Base-by-base conservation (phyloP, 768 basidiomycete genomes). In the Leccinellum albellum region DNA sequence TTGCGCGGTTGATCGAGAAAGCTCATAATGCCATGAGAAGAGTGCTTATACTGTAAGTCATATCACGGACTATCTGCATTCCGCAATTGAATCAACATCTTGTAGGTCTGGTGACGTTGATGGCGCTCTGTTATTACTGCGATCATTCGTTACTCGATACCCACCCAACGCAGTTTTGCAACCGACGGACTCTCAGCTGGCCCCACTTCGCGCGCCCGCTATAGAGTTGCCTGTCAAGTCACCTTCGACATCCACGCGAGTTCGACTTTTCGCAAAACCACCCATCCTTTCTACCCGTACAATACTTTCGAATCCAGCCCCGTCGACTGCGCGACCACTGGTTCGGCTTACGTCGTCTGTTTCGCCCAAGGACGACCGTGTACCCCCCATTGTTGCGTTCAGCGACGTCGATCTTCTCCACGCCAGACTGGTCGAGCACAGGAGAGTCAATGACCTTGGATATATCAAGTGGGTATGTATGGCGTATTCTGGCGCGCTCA, bases 311-410 rank as follows among this genome's bases (percentile, higher is more conserved):
- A 71, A 73, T 46, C 32, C 70, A 0, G 23, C n/a, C 0, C 28
- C 63, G 4, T 53, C 24, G 6, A 44, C 56, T 2, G 65, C 75
- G 1, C 79, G 84, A 14, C 89, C 91, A 4, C 70, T 94, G 29
- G 87, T 96, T 21, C 85, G 90, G 21, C 75, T 91, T 61, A 83
- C 82, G 3, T 79, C 85, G 6, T 70, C 73, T 0, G 71, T 76
- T 3, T 82, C 84, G 17, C 77, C 88, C 4, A 80, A 83, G 1
- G 94, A 97, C 66, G 88, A 92, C 62, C 67, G 79, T 23, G 86
- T 97, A 6, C 90, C 94, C 0, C 94, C 94, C 0, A 69, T 94
- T 40, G 63, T 96, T 21, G 79, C 83, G 13, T 96, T 94, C 67
- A 62, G 73, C 15, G 92, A 96, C 66, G 61, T 96, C n/a, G 87